Evolutionary conservation across 2,329 filamentous ascomycete species (phyloP).

Genomic region (Pestalotiopsis sp.): DNA sequence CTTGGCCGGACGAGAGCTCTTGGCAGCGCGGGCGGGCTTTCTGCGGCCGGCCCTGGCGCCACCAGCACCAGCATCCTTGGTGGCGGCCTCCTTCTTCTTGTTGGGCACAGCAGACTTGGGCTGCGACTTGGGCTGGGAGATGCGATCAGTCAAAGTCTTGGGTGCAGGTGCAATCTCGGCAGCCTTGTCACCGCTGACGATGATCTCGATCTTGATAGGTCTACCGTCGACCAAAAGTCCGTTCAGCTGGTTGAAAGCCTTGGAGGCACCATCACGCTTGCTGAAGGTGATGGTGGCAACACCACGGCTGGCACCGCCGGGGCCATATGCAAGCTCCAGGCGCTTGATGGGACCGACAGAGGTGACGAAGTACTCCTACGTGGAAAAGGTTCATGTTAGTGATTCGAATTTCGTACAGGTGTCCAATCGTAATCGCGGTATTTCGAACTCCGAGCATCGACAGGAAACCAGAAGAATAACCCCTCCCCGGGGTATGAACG

Average conservation of each 20-base stretch:
- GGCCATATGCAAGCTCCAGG: conserved; percentile 89
- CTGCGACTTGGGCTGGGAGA: conserved; percentile 72
- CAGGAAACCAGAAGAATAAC: not conserved
- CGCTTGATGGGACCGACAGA: conserved; percentile 89
- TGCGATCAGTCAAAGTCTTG: conserved; percentile 79
- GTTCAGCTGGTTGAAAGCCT: conserved; percentile 82
- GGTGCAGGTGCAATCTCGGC: conserved; percentile 66
- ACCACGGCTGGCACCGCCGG: conserved; percentile 87
- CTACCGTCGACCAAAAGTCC: conserved; percentile 87
- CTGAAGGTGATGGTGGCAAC: conserved; percentile 87
- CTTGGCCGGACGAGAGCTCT: conserved; percentile 68
- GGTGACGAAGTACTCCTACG: conserved; percentile 94
- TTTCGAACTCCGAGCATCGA: conserved; percentile 24
- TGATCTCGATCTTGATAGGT: conserved; percentile 94
- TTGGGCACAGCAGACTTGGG: conserved; percentile 79
- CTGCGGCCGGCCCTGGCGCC: conserved; percentile 50
- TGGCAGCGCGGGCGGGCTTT: conserved; percentile 42
- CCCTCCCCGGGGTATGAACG: not conserved
- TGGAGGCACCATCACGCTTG: conserved; percentile 78
- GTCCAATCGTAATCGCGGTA: conserved; percentile 29
- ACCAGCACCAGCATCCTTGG: conserved; percentile 43
- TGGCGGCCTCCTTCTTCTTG: conserved; percentile 61
- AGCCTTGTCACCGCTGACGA: conserved; percentile 76
- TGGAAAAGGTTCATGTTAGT: conserved; percentile 68
- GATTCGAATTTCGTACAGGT: conserved; percentile 44